Evolutionary conservation across 306 rosid species (phyloP).

Genomic region (Cucumis hystrix): DNA sequence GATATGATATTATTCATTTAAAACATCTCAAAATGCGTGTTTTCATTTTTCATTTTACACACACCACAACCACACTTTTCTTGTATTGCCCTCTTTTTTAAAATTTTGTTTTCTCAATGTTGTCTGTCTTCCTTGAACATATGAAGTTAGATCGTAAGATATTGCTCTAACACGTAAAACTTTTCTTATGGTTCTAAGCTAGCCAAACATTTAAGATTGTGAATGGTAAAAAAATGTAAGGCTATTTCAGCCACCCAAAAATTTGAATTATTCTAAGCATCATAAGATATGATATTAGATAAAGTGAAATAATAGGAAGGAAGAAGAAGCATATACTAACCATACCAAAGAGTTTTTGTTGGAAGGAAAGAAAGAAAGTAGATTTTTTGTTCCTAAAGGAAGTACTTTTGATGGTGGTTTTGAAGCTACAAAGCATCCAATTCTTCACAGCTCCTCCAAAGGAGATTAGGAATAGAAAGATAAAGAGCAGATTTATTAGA

Average conservation of each 20-base stretch:
- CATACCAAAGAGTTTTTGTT: not conserved
- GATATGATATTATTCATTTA: not conserved
- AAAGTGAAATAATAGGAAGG: not conserved
- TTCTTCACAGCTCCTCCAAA: not conserved
- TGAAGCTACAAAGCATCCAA: constrained; percentile 24
- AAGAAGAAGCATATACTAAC: not conserved
- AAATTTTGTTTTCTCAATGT: too few species aligned
- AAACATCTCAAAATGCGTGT: not conserved
- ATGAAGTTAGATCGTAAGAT: not conserved
- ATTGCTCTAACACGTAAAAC: too few species aligned
- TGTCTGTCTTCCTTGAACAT: not conserved
- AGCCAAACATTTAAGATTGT: not conserved
- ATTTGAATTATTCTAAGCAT: not conserved
- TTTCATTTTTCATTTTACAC: too few species aligned
- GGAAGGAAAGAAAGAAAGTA: not conserved
- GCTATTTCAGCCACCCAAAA: not conserved
- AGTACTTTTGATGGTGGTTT: not conserved
- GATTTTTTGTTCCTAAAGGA: too few species aligned
- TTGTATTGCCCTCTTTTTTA: too few species aligned
- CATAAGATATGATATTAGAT: not conserved
- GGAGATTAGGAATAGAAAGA: not conserved
- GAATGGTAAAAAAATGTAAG: not conserved
- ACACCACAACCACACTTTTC: too few species aligned
- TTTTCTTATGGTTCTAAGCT: not conserved
- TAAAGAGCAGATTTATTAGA: constrained; percentile 2